Conservation (phyloP, 2,329 filamentous ascomycete genomes). For the Colletotrichum sp. region DNA sequence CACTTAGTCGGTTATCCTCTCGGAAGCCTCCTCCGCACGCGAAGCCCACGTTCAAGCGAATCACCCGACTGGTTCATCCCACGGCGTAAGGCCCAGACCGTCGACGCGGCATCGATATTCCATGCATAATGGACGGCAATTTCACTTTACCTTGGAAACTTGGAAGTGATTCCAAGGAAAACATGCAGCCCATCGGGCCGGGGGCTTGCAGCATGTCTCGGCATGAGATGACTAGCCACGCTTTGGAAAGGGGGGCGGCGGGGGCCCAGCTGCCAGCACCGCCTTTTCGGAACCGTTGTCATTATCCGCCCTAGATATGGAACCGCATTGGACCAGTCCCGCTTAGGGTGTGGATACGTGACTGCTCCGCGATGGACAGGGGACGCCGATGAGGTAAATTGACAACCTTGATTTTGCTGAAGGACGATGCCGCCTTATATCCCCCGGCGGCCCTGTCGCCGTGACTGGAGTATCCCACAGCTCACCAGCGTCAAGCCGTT, state of each 20-base stretch:
- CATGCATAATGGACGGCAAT: background rate
- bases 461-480: background rate
- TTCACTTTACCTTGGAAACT: background rate
- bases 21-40: background rate
- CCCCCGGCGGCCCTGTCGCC: background rate
- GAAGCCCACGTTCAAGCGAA: background rate
- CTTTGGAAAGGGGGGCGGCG: background rate
- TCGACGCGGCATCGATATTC: background rate
- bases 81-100: background rate
- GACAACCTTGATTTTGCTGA: background rate
- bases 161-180: conserved; percentile 4
- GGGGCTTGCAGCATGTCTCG: conserved; percentile 13
- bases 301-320: conserved; percentile 19
- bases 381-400: background rate
- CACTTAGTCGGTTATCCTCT: background rate
- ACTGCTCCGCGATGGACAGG: background rate
- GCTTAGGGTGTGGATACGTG: background rate
- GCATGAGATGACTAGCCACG: background rate
- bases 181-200: conserved; percentile 4
- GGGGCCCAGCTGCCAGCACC: background rate
- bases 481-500: background rate
- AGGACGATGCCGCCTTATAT: conserved; percentile 15
- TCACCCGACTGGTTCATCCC: conserved; percentile 5
- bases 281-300: background rate
- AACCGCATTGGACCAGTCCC: background rate